Base-by-base conservation (phyloP, 2,329 filamentous ascomycete species). In the Lachnellula arida region DNA sequence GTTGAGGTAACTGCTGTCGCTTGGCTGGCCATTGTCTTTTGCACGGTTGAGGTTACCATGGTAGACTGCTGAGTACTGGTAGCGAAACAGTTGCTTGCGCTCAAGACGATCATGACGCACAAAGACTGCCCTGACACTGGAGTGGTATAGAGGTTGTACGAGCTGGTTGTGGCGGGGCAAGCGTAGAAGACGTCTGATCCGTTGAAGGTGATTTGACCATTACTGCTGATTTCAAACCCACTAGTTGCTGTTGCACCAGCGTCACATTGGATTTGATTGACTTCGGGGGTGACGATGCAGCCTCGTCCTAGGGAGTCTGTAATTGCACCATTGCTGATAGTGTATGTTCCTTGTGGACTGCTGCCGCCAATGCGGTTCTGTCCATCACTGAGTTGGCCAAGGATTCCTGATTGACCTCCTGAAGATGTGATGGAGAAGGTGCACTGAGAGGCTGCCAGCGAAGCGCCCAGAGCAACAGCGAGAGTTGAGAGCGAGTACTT, bases 381-480 rank as follows among this genome's bases (percentile, higher is more conserved):
- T 12, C 85, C 85, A 67, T 85, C 81, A 53, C 58, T 64, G 39
- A 87, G 74, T 66, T 87, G 79, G 15, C 81, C 83, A 42, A 88
- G 71, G 6, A 72, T 65, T 11, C 82, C 82, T 39, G 75, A 73
- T 22, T 72, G 71, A 55, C 70, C 73, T 15, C 79, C 78, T 47
- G 72, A 72, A 15, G 78, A 76, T 7, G 72, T 74, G 28, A 85
- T 64, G 56, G 76, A 72, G 70, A 85, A 83, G 63, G 75, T 77
- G 64, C 81, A 60, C 43, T 69, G 32, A 74, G 68, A 51, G 73
- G 74, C 60, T 75, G 72, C 54, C 72, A 69, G 48, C 73, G 56
- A 55, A 43, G 68, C 68, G 59, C 72, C 67, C 28, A 76, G 70
- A 50, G 71, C 53, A 39, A 60, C 50, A 47, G 73, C 57, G 8